These are phyloP conservation scores for Bryoglossum gracile DNA, from an alignment of 495 filamentous ascomycete genomes.

Conservation along the genomic window DNA sequence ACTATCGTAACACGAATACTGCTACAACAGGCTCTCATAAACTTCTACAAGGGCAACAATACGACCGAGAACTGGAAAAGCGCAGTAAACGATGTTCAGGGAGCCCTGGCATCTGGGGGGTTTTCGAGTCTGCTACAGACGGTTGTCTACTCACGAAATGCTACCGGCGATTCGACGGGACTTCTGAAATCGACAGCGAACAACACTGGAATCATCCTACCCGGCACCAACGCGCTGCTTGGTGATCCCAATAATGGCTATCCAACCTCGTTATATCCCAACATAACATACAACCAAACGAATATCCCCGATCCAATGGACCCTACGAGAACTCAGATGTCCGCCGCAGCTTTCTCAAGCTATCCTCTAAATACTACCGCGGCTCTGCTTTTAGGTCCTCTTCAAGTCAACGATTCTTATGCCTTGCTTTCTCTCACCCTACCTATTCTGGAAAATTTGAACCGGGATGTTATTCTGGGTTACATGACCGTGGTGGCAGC, in stretches of 20 bases:
- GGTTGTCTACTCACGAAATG: conserved; percentile 56
- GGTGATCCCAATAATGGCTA: conserved; percentile 56
- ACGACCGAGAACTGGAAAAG: conserved; percentile 47
- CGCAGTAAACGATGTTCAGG: conserved; percentile 50
- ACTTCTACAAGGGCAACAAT: conserved; percentile 51
- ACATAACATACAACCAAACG: conserved; percentile 53
- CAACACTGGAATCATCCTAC: conserved; percentile 42
- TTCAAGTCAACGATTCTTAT: conserved; percentile 46
- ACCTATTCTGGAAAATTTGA: conserved; percentile 60
- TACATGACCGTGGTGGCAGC: conserved; percentile 70
- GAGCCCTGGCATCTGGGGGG: conserved; percentile 48
- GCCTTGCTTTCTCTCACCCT: conserved; percentile 71
- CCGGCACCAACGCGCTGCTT: conserved; percentile 50
- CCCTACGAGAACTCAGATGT: conserved; percentile 32
- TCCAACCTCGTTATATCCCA: conserved; percentile 63
- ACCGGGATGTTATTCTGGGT: conserved; percentile 53
- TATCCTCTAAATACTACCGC: conserved; percentile 44
- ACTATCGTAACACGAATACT: conserved; percentile 61
- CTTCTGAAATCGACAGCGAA: conserved; percentile 56
- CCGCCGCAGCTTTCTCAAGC: conserved; percentile 38
- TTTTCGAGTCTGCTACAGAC: conserved; percentile 56
- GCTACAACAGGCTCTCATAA: conserved; percentile 52
- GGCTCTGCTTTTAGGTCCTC: conserved; percentile 60
- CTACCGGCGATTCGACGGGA: conserved; percentile 40
- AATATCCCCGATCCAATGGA: conserved; percentile 31